phyloP scores from a whole-genome alignment of 148 eudicot genomes.

The Oxyria digyna region DNA sequence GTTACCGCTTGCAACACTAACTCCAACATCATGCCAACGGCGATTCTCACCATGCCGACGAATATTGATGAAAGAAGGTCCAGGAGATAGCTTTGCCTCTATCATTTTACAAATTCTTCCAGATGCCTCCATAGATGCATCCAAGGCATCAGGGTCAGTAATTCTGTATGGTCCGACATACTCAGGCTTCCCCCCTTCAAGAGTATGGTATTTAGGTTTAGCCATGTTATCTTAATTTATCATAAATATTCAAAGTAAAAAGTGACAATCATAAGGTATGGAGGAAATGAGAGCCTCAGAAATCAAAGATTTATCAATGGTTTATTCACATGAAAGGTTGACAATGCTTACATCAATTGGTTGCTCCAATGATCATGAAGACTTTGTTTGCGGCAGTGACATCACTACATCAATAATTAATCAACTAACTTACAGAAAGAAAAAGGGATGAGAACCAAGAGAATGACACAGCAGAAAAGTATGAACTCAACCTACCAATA shows the following conservation, averaged over 20 bases:
- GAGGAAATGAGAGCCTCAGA: background rate
- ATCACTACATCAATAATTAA: background rate
- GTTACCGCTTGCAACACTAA: slow-evolving; percentile 92
- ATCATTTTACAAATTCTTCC: slow-evolving; percentile 73
- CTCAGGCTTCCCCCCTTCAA: slow-evolving; percentile 50
- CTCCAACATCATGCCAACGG: slow-evolving; percentile 74
- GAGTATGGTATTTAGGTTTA: background rate
- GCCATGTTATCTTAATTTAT: background rate
- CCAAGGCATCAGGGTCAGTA: slow-evolving; percentile 71
- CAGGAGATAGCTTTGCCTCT: slow-evolving; percentile 92
- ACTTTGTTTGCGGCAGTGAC: background rate
- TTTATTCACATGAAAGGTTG: background rate
- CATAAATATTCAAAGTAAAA: background rate
- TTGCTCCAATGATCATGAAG: background rate
- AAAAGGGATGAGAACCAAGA: background rate
- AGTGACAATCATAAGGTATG: background rate
- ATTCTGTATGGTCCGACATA: slow-evolving; percentile 87
- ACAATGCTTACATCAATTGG: background rate
- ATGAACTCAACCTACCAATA: background rate
- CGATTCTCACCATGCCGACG: slow-evolving; percentile 90
- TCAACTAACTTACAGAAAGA: background rate
- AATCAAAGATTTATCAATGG: background rate
- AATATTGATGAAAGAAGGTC: slow-evolving; percentile 75
- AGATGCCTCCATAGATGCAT: slow-evolving; percentile 93
- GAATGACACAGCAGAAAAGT: background rate